Base-by-base conservation (phyloP, 2,329 filamentous ascomycete genomes). In the Thermothelomyces thermophilus region DNA sequence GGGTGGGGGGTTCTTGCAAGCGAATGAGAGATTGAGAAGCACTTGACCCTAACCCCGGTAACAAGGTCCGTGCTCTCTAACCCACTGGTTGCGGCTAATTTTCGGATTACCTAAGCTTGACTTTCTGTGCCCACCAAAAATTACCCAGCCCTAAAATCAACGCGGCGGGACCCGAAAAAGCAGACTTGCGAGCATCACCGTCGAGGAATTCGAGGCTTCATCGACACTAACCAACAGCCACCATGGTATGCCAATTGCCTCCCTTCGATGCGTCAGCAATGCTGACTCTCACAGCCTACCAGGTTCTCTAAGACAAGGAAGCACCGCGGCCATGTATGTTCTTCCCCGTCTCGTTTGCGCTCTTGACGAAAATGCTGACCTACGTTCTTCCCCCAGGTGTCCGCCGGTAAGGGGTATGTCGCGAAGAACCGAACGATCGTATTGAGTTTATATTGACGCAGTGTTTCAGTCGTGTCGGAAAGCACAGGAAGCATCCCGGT, bases 401-500 rank as follows among this genome's bases (percentile, higher is more conserved):
- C 87, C 70, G 89, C 90, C 82, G 93, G 93, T 82, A 84, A 97
- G 76, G 91, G 93, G 58, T 61, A 61, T 36, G 60, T 60, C 28
- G 44, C 57, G 40, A 52, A 41, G 43, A 55, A 39, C 37, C 52
- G 54, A 56, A 6, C 57, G 51, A 60, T 41, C 10, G 24, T 26
- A 26, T 28, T 49, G 52, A 56, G 53, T 7, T 16, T 5, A 40
- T 51, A 60, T 57, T 60, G 51, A 61, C 56, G 42, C 42, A 43
- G 33, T 41, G 24, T 47, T 28, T 46, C 50, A 60, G 57, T 80
- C 91, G 91, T 83, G 75, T 97, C 72, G 93, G 93, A 74, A 97
- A 97, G 87, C 90, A 96, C 86, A 82, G 93, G 72, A 97, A 98
- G 85, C 82, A 85, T 65, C 82, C 80, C 64, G 82, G 82, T 83